Evolutionary conservation across 805 yeast species (phyloP).

Genomic region (Kuraishia borneana): DNA sequence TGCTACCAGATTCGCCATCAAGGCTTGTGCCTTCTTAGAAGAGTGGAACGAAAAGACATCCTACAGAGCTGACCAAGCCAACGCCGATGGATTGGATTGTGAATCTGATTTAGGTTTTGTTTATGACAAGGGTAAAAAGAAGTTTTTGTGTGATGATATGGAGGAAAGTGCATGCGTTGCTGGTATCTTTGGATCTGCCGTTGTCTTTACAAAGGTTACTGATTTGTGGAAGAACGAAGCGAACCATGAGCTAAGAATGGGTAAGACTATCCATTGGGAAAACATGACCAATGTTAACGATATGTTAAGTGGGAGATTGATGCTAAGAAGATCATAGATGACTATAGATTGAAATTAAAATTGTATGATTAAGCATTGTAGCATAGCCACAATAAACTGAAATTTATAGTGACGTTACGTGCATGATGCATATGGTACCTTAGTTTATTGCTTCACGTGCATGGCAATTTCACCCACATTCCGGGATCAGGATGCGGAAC

Average conservation of each 20-base stretch:
- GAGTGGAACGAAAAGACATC: slow-evolving; percentile 7
- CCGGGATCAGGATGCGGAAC: too few relatives aligned
- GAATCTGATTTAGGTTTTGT: slow-evolving; percentile 34
- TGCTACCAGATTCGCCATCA: slow-evolving; percentile 62
- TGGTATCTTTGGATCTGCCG: slow-evolving; percentile 59
- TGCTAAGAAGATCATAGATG: slow-evolving; percentile 36
- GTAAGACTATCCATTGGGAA: slow-evolving; percentile 59
- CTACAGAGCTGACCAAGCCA: neutral
- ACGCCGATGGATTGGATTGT: slow-evolving; percentile 9
- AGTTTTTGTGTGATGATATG: slow-evolving; percentile 30
- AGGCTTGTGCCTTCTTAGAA: slow-evolving; percentile 62
- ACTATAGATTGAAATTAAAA: too few relatives aligned
- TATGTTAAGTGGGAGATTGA: slow-evolving; percentile 61
- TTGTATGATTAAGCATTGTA: too few relatives aligned
- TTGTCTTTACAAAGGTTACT: slow-evolving; percentile 45
- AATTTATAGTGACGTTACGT: too few relatives aligned
- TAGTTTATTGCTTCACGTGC: too few relatives aligned
- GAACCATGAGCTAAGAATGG: slow-evolving; percentile 52
- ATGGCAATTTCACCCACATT: too few relatives aligned
- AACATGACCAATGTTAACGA: slow-evolving; percentile 47
- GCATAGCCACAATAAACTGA: too few relatives aligned
- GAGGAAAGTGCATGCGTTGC: slow-evolving; percentile 44
- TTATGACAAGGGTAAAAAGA: slow-evolving; percentile 35
- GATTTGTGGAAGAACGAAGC: slow-evolving; percentile 52
- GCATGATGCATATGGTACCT: too few relatives aligned